A percentile compares a stretch with the other conserved stretches of the same genome.
These are phyloP conservation scores for Coemansia sp. DNA, from an alignment of 192 early-diverging fungal genomes.

Conservation along the genomic window DNA sequence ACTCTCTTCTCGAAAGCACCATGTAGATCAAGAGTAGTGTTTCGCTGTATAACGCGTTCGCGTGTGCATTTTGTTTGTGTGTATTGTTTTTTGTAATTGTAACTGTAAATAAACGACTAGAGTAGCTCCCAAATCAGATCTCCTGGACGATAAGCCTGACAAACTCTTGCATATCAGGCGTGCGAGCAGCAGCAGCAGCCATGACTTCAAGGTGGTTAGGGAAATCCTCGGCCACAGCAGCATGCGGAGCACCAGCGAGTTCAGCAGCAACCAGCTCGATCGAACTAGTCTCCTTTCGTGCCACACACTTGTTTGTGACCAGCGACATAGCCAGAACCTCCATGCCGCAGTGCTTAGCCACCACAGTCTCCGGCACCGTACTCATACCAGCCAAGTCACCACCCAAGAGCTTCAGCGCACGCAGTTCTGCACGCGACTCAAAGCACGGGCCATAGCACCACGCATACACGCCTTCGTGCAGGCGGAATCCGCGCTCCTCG, in stretches of 20 bases:
- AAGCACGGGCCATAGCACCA: conserved; percentile 85
- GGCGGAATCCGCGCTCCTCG: conserved; percentile 35
- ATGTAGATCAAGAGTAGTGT: too few relatives aligned
- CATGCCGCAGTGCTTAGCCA: conserved; percentile 83
- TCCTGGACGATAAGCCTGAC: conserved; percentile 31
- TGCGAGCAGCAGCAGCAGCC: conserved; percentile 33
- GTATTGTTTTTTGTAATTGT: background rate
- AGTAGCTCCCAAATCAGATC: background rate
- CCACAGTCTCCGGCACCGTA: conserved; percentile 83
- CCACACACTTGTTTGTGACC: conserved; percentile 74
- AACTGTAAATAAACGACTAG: background rate
- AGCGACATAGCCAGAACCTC: conserved; percentile 77
- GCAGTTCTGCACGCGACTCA: conserved; percentile 83
- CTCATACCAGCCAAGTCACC: conserved; percentile 93
- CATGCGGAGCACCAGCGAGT: conserved; percentile 24
- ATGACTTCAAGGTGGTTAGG: conserved; percentile 48
- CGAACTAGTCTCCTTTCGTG: conserved; percentile 31
- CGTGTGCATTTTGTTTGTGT: too few relatives aligned
- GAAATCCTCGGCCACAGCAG: conserved; percentile 22
- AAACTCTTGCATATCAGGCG: conserved; percentile 37
- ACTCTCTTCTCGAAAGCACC: background rate
- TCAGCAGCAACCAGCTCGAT: conserved; percentile 35
- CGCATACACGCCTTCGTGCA: conserved; percentile 82
- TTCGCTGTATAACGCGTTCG: too few relatives aligned
- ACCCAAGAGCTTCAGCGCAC: conserved; percentile 65